Conservation (phyloP, 2,329 filamentous ascomycete species). For the Ustulina deusta region DNA sequence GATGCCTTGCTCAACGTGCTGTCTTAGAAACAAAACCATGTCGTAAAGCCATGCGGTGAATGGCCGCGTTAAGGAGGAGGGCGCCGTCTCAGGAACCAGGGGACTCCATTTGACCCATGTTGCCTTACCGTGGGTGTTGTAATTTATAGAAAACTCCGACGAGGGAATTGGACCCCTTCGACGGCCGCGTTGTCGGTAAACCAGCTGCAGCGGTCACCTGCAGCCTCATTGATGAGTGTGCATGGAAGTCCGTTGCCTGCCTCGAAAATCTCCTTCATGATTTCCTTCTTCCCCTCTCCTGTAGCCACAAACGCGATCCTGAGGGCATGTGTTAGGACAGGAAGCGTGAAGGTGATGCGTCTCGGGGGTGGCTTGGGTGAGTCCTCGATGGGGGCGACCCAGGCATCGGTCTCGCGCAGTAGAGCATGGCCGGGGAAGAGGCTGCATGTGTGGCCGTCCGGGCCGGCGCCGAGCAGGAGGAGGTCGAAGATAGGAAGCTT, state of each 20-base stretch:
- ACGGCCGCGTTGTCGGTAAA: conserved; percentile 90
- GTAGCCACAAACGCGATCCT: conserved; percentile 93
- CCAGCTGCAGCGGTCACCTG: conserved; percentile 91
- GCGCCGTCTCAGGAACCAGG: not conserved
- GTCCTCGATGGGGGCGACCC: conserved; percentile 92
- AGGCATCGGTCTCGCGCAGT: conserved; percentile 86
- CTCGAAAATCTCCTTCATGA: conserved; percentile 94
- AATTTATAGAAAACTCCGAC: conserved; percentile 70
- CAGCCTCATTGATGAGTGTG: conserved; percentile 85
- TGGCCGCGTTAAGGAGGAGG: not conserved
- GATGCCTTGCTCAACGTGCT: not conserved
- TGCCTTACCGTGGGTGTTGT: not conserved
- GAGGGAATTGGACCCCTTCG: conserved; percentile 85
- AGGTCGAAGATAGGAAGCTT: conserved; percentile 96
- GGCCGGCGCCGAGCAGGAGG: conserved; percentile 90
- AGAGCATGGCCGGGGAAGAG: conserved; percentile 92
- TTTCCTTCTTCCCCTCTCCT: conserved; percentile 87
- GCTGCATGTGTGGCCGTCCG: conserved; percentile 97
- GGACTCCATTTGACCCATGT: not conserved
- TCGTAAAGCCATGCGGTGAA: not conserved
- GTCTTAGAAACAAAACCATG: not conserved
- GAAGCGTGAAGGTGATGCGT: conserved; percentile 91
- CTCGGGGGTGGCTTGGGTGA: conserved; percentile 93
- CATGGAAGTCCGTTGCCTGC: conserved; percentile 85
- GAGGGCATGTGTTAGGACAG: conserved; percentile 87